These are phyloP conservation scores for Trametes hirsuta DNA, from an alignment of 1,284 basidiomycete genomes.

Conservation along the genomic window DNA sequence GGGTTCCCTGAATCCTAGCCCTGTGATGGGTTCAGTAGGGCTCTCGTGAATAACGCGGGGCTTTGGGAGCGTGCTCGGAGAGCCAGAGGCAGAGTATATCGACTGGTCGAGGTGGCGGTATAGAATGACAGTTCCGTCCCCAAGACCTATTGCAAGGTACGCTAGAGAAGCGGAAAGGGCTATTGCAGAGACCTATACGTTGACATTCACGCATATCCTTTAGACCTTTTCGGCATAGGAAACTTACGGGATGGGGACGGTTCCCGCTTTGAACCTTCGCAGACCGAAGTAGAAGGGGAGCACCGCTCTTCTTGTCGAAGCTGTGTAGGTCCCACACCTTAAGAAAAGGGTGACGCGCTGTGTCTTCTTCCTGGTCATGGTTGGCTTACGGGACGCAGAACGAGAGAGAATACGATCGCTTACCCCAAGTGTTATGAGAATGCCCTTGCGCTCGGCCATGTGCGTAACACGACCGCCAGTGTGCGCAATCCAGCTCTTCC, in stretches of 20 bases:
- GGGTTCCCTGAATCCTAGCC: slow-evolving; percentile 84
- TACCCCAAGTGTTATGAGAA: slow-evolving; percentile 86
- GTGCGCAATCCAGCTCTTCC: slow-evolving; percentile 80
- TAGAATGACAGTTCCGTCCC: slow-evolving; percentile 92
- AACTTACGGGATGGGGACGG: slow-evolving; percentile 79
- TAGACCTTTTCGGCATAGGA: neutral
- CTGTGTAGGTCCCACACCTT: slow-evolving; percentile 89
- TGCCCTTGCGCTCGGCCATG: slow-evolving; percentile 77
- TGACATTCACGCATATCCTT: neutral
- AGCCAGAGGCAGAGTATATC: slow-evolving; percentile 61
- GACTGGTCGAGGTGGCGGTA: slow-evolving; percentile 92
- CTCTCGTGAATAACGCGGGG: slow-evolving; percentile 80
- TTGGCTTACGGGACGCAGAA: neutral
- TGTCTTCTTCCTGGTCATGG: slow-evolving; percentile 72
- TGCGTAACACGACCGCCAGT: slow-evolving; percentile 79
- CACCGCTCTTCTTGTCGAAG: slow-evolving; percentile 71
- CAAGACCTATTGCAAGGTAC: slow-evolving; percentile 89
- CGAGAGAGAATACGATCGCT: slow-evolving; percentile 32
- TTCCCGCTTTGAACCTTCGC: slow-evolving; percentile 78
- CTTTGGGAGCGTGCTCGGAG: slow-evolving; percentile 79
- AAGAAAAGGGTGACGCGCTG: slow-evolving; percentile 73
- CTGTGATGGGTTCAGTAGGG: slow-evolving; percentile 86
- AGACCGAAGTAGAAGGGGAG: slow-evolving; percentile 75
- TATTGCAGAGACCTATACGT: slow-evolving; percentile 72
- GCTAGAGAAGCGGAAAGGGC: slow-evolving; percentile 82